Evolutionary conservation across 495 filamentous ascomycete species (phyloP).

Genomic region (Trichoderma asperelloides): DNA sequence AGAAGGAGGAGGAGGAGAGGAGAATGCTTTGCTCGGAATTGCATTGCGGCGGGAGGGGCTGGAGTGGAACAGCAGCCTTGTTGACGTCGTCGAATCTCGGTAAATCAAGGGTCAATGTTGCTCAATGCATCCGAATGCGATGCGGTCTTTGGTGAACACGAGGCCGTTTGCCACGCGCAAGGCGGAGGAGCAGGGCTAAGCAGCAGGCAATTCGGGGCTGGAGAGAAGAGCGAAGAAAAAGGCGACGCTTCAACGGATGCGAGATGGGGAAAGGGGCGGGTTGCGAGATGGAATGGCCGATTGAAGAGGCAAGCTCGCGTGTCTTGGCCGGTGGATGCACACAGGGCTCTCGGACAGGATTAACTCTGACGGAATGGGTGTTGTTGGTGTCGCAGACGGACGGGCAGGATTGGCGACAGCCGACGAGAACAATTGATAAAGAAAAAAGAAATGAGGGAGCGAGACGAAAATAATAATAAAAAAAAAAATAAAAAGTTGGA

Average conservation of each 20-base stretch:
- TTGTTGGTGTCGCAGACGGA: background rate
- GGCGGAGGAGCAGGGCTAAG: background rate
- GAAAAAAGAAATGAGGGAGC: background rate
- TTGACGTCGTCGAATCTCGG: background rate
- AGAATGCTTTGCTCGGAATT: constrained; percentile 27
- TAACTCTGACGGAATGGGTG: background rate
- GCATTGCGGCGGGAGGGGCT: constrained; percentile 24
- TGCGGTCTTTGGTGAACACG: background rate
- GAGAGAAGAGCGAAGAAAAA: background rate
- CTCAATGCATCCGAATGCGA: background rate
- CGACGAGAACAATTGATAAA: background rate
- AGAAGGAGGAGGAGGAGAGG: constrained; percentile 37
- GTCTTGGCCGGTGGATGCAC: constrained; percentile 4
- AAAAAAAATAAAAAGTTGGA: background rate
- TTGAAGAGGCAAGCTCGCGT: constrained; percentile 1
- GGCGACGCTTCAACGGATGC: background rate
- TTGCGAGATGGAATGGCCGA: background rate
- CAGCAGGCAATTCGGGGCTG: background rate
- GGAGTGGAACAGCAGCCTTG: background rate
- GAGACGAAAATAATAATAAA: background rate
- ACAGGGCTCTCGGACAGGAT: background rate
- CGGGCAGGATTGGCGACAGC: too few species aligned
- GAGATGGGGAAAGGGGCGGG: constrained; percentile 1
- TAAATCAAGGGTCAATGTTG: background rate
- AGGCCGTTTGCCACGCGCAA: background rate